A percentile compares a stretch with the other conserved stretches of the same genome.
These are phyloP conservation scores for Pseudocercospora macadamiae DNA, from an alignment of 2,329 filamentous ascomycete genomes.

Conservation along the genomic window DNA sequence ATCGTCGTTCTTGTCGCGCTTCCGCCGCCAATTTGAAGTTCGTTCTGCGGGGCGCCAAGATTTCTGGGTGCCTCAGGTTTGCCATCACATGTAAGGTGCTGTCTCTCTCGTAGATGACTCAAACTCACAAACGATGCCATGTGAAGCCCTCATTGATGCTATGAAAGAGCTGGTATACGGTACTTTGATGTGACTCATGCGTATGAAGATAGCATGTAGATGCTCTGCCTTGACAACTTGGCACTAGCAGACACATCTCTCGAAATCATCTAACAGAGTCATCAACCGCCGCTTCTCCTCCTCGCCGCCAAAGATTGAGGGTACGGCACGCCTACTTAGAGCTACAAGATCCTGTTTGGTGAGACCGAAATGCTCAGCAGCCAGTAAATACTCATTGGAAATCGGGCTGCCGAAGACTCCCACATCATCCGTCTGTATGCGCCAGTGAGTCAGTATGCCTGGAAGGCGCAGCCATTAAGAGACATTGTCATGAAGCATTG, in stretches of 20 bases:
- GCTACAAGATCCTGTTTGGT: constrained; percentile 50
- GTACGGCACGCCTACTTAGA: constrained; percentile 64
- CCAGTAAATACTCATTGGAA: constrained; percentile 76
- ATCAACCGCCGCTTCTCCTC: constrained; percentile 62
- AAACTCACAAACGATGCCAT: too few relatives aligned
- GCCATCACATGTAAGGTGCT: too few relatives aligned
- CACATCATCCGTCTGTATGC: constrained; percentile 74
- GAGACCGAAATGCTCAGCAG: constrained; percentile 70
- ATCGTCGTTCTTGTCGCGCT: background rate
- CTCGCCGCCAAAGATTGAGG: constrained; percentile 68
- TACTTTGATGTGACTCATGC: too few relatives aligned
- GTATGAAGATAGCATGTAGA: too few relatives aligned
- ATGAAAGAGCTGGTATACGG: too few relatives aligned
- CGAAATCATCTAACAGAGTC: constrained; percentile 21
- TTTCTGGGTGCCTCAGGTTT: background rate
- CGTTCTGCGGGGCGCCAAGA: constrained; percentile 5
- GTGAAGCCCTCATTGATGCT: too few relatives aligned
- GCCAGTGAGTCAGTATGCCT: constrained; percentile 25
- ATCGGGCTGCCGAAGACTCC: constrained; percentile 77
- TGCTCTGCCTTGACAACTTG: too few relatives aligned
- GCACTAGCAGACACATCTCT: too few relatives aligned
- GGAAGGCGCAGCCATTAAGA: too few relatives aligned
- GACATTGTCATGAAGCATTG: background rate
- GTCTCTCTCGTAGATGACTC: background rate
- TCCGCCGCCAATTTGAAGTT: background rate